Percentiles rank a stretch among this genome's conserved stretches.
Conservation (phyloP, 345 rosid species). For the Viola odorata region DNA sequence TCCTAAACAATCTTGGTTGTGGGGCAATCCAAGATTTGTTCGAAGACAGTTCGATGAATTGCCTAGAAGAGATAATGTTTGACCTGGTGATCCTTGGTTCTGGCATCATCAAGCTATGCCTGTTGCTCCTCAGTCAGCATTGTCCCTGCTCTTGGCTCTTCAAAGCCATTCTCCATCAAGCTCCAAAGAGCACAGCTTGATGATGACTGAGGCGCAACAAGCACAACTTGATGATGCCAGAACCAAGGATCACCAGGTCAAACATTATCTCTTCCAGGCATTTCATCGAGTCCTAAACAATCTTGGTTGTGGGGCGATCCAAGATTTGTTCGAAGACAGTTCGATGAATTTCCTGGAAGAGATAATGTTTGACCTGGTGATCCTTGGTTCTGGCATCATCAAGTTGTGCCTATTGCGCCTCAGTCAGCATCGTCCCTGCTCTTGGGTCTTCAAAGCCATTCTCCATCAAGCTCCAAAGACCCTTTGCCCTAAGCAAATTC, state of each 20-base stretch:
- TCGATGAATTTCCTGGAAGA: conserved; percentile 11
- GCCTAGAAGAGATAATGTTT: conserved; percentile 14
- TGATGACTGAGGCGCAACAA: neutral
- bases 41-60: neutral
- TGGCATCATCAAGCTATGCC: neutral
- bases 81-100: neutral
- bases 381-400: neutral
- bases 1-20: conserved; percentile 1
- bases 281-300: conserved; percentile 6
- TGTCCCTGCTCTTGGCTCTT: neutral
- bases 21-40: neutral
- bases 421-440: neutral
- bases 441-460: neutral
- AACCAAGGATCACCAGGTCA: neutral
- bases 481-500: neutral
- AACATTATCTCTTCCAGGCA: conserved; percentile 12
- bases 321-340: neutral
- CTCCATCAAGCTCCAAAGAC: neutral
- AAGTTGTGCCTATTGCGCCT: neutral
- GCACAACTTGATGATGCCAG: neutral
- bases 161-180: neutral
- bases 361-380: conserved; percentile 5
- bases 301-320: neutral
- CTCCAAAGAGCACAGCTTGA: neutral
- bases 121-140: neutral